Percentiles rank a stretch among this genome's conserved stretches.
Evolutionary conservation across 192 early-diverging fungal species (phyloP).

Genomic region (Rhizoclosmatium globosum): DNA sequence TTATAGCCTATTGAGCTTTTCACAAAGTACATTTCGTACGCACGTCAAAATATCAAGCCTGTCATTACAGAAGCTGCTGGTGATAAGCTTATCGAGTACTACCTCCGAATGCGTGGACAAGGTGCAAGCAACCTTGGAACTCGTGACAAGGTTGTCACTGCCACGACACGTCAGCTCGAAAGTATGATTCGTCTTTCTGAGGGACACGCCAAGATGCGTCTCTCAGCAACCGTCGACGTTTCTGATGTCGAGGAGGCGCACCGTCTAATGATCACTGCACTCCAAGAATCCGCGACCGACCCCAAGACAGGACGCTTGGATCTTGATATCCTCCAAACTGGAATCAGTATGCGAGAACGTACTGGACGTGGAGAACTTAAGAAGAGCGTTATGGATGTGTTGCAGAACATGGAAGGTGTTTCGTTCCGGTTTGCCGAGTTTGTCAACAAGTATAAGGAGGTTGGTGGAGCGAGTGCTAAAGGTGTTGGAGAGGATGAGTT

Average conservation of each 20-base stretch:
- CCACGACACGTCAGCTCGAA: slow-evolving; percentile 94
- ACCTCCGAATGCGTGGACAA: slow-evolving; percentile 82
- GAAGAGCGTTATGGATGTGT: slow-evolving; percentile 52
- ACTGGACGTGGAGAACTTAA: slow-evolving; percentile 66
- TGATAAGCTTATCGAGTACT: slow-evolving; percentile 77
- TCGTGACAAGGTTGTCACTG: slow-evolving; percentile 64
- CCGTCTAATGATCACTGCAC: slow-evolving; percentile 84
- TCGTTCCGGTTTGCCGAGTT: slow-evolving; percentile 40
- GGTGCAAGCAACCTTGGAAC: slow-evolving; percentile 54
- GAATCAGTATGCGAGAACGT: slow-evolving; percentile 82
- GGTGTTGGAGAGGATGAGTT: slow-evolving; percentile 47
- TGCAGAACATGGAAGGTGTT: slow-evolving; percentile 19
- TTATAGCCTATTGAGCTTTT: slow-evolving; percentile 78
- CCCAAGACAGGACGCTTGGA: slow-evolving; percentile 94
- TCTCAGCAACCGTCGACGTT: slow-evolving; percentile 77
- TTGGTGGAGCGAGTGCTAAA: slow-evolving; percentile 19
- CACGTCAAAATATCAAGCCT: slow-evolving; percentile 78
- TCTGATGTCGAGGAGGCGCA: slow-evolving; percentile 91
- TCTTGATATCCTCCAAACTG: slow-evolving; percentile 90
- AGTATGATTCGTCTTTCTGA: slow-evolving; percentile 97
- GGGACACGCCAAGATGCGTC: slow-evolving; percentile 89
- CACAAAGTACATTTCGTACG: slow-evolving; percentile 93
- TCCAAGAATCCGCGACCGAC: slow-evolving; percentile 92
- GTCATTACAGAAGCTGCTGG: slow-evolving; percentile 78
- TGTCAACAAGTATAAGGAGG: slow-evolving; percentile 39